Evolutionary conservation across 2,329 filamentous ascomycete genomes (phyloP).

Genomic region (Pyricularia pennisetigena): DNA sequence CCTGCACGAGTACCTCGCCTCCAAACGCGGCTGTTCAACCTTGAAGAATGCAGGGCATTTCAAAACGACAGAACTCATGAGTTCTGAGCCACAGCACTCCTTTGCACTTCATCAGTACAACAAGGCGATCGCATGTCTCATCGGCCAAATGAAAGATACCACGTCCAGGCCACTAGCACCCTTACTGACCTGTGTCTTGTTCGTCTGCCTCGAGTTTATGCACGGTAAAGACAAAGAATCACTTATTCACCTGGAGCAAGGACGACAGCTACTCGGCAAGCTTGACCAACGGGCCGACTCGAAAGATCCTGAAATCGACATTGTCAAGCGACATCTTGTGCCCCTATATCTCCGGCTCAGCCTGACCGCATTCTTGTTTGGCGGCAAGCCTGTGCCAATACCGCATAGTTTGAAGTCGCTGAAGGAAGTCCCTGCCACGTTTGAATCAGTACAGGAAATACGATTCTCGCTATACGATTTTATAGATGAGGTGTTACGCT

Average conservation of each 20-base stretch:
- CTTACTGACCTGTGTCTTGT: constrained; percentile 10
- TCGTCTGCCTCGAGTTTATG: constrained; percentile 44
- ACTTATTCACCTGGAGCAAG: constrained; percentile 32
- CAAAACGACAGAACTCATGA: neutral
- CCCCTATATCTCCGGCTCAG: constrained; percentile 34
- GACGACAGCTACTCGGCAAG: constrained; percentile 27
- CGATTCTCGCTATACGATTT: constrained; percentile 25
- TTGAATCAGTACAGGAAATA: constrained; percentile 20
- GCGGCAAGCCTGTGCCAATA: constrained; percentile 24
- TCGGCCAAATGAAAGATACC: constrained; percentile 6
- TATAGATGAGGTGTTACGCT: constrained; percentile 28
- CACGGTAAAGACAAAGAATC: constrained; percentile 36
- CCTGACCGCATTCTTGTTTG: constrained; percentile 30
- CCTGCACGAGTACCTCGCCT: constrained; percentile 15
- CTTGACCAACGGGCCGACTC: constrained; percentile 16
- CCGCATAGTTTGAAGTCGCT: constrained; percentile 22
- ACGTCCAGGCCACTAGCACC: constrained; percentile 4
- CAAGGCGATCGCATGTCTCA: constrained; percentile 9
- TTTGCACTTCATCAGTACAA: constrained; percentile 12
- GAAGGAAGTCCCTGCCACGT: constrained; percentile 17
- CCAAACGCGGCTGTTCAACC: neutral
- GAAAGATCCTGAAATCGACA: constrained; percentile 20
- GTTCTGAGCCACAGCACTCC: neutral
- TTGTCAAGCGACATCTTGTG: constrained; percentile 28
- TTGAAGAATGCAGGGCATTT: neutral